Evolutionary conservation across 352 stramenopile genomes (phyloP).

Genomic region (Pilasporangium apinafurcum): DNA sequence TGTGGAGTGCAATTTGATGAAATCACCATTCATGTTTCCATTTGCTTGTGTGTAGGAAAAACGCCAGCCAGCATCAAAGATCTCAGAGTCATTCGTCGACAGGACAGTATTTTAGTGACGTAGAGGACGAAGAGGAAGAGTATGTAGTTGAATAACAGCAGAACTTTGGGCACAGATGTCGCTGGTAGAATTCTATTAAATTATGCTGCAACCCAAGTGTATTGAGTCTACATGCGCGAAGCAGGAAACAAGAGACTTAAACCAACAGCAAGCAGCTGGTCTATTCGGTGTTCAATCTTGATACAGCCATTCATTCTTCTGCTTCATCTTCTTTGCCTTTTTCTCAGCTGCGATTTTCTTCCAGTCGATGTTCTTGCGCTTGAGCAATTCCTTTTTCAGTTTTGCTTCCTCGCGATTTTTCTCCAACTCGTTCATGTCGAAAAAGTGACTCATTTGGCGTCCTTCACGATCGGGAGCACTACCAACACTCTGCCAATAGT

Average conservation of each 20-base stretch:
- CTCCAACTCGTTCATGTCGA: constrained; percentile 71
- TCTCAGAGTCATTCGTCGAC: constrained; percentile 12
- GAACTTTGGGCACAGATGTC: no score
- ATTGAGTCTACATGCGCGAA: no score
- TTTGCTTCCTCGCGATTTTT: constrained; percentile 78
- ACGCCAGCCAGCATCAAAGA: constrained; percentile 23
- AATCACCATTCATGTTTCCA: neutral
- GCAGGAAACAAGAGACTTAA: no score
- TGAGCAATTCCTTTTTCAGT: constrained; percentile 71
- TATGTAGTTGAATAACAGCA: constrained; percentile 61
- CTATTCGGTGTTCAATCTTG: constrained; percentile 44
- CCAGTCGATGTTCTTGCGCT: constrained; percentile 85
- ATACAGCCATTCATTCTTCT: constrained; percentile 84
- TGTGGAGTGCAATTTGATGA: no score
- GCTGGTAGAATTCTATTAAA: neutral
- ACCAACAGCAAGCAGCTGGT: no score
- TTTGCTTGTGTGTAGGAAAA: constrained; percentile 16
- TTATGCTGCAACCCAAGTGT: constrained; percentile 1
- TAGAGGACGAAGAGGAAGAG: constrained; percentile 58
- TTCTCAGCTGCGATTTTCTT: constrained; percentile 82
- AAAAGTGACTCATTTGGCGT: constrained; percentile 85
- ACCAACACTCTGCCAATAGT: constrained; percentile 57
- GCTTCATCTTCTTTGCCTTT: constrained; percentile 82
- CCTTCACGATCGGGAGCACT: constrained; percentile 63
- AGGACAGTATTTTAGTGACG: constrained; percentile 24